Percentiles rank a stretch among this genome's conserved stretches.
Evolutionary conservation across 2,329 filamentous ascomycete genomes (phyloP).

Genomic region (Exophiala sp.): DNA sequence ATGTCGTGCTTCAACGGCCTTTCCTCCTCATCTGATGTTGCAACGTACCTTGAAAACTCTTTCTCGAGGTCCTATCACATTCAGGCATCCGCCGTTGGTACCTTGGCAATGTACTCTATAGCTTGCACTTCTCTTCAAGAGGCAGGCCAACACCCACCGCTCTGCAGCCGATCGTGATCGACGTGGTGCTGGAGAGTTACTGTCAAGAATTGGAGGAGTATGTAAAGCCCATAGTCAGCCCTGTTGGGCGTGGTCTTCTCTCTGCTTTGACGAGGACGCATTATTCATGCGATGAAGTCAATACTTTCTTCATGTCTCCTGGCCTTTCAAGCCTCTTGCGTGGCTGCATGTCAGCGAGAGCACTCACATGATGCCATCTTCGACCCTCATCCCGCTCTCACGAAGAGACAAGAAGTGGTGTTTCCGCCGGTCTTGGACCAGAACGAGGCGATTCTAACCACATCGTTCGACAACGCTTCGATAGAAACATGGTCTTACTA

Average conservation of each 20-base stretch:
- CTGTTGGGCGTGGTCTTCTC: background rate
- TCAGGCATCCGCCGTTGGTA: background rate
- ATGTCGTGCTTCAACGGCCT: background rate
- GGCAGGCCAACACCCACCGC: conserved; percentile 2
- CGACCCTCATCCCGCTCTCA: conserved; percentile 17
- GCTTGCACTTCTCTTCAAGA: conserved; percentile 3
- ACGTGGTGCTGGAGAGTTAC: background rate
- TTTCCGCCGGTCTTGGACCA: conserved; percentile 30
- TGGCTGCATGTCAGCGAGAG: conserved; percentile 19
- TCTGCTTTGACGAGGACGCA: background rate
- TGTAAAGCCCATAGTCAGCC: background rate
- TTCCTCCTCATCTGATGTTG: conserved; percentile 1
- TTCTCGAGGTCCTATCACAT: background rate
- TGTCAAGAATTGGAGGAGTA: background rate
- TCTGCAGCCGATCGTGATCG: background rate
- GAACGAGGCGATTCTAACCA: conserved; percentile 30
- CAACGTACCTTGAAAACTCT: background rate
- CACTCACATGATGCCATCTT: conserved; percentile 3
- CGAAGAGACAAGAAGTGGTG: conserved; percentile 24
- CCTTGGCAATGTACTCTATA: conserved; percentile 3
- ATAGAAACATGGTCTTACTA: conserved; percentile 32
- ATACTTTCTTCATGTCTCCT: conserved; percentile 16
- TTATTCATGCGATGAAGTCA: conserved; percentile 5
- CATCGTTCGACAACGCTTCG: conserved; percentile 29
- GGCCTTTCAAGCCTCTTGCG: conserved; percentile 15